Evolutionary conservation across 2,329 filamentous ascomycete species (phyloP), one percentile per base, ranked within the genome.

Genomic region (Sclerotinia subarctica): DNA sequence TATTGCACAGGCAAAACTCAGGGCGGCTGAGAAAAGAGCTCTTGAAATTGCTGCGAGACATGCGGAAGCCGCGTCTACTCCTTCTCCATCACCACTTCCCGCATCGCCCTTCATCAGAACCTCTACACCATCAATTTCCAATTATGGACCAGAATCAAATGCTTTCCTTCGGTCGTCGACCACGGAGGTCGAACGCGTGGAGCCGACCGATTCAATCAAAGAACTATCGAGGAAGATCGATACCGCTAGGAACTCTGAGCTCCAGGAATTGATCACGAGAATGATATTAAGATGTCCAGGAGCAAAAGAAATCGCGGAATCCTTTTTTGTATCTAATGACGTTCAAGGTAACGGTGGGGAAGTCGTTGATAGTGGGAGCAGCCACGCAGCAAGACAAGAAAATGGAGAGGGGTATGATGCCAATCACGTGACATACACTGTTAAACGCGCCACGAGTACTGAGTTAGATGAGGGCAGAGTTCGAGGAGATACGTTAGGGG

Each of bases 261-360:
- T 67, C 29, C 32, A 46, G 6, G 46, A 26, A n/a, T 54, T 63
- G 21, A 46, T 67, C 17, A 63, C 24, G 57, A 53, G 6, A 32
- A 53, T 67, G 47, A 63, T 62, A 17, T 21, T 63, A 26, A 32
- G 13, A 38, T 63, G 56, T 24, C 19, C 57, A 38, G 65, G 65
- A 19, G 65, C 49, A 6, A 64, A 35, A 26, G 47, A 67, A 38
- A 8, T 54, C 3, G 65, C 65, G 7, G 57, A 53, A 10, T 44
- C 21, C 1, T 67, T 53, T 29, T 47, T 63, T n/a, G 1, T 13
- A 11, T 26, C 19, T 6, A 49, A 52, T 19, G 32, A 19, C 1
- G 32, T 49, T 29, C 29, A 62, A 24, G 21, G 32, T 11, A 15
- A 52, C 8, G 35, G 32, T 8, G 53, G 35, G n/a, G 47, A 54